Evolutionary conservation across 352 stramenopile genomes (phyloP).

Genomic region (Saprolegnia parasitica): DNA sequence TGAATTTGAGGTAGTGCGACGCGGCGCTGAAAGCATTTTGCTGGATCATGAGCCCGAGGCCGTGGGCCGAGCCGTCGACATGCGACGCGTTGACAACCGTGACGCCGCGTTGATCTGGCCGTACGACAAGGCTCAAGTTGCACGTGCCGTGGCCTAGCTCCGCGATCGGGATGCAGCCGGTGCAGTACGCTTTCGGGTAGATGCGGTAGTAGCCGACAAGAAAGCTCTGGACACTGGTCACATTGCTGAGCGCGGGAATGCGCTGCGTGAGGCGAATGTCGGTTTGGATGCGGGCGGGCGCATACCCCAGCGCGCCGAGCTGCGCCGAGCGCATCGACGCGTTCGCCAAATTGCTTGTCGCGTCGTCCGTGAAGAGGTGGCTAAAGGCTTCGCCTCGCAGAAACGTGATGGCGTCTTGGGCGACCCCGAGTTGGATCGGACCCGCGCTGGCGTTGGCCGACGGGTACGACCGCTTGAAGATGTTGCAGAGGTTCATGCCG

Average conservation of each 20-base stretch:
- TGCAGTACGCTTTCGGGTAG: constrained; percentile 26
- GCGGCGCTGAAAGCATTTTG: neutral
- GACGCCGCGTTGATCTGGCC: neutral
- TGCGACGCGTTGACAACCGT: neutral
- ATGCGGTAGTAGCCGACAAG: constrained; percentile 6
- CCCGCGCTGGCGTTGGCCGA: neutral
- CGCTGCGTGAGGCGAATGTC: constrained; percentile 2
- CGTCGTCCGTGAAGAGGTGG: constrained; percentile 7
- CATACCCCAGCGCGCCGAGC: neutral
- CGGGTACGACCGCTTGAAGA: constrained; percentile 3
- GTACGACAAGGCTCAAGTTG: constrained; percentile 11
- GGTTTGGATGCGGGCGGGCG: constrained; percentile 1
- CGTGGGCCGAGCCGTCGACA: neutral
- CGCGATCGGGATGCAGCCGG: constrained; percentile 13
- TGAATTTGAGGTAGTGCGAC: constrained; percentile 2
- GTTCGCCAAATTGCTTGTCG: constrained; percentile 9
- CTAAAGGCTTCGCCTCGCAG: constrained; percentile 1
- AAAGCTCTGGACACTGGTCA: neutral
- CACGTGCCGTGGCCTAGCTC: constrained; percentile 20
- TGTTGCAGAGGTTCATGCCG: constrained; percentile 14
- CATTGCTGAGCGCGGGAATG: neutral
- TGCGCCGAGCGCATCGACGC: neutral
- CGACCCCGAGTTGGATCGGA: constrained; percentile 3
- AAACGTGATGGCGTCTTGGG: constrained; percentile 10
- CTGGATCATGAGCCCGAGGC: constrained; percentile 21